Conservation (phyloP, 768 basidiomycete genomes). For the Termitomyces sp. region DNA sequence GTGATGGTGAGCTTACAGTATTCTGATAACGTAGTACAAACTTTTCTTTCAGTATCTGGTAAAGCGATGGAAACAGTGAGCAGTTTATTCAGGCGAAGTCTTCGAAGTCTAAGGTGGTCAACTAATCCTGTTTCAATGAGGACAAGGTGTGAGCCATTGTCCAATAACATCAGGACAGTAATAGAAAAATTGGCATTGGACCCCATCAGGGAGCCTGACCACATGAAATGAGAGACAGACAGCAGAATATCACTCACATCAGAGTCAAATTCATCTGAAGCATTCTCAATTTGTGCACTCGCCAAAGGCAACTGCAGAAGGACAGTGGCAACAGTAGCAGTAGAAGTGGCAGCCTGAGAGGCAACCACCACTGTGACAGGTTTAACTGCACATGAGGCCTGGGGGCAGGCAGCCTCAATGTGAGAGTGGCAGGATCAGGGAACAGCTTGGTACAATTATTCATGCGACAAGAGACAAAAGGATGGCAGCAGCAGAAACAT, state of each 20-base stretch:
- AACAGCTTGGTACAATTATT: constrained; percentile 17
- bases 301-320: no score
- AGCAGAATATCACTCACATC: not conserved
- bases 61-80: constrained; percentile 1
- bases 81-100: not conserved
- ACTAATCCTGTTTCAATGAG: not conserved
- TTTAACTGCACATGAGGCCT: no score
- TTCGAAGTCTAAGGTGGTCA: not conserved
- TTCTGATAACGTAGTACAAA: no score
- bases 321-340: no score
- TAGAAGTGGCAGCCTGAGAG: not conserved
- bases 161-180: not conserved
- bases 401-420: not conserved
- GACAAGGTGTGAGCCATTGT: no score
- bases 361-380: constrained; percentile 10
- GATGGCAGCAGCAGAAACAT: constrained; percentile 21
- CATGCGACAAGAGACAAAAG: constrained; percentile 11
- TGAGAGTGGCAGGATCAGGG: constrained; percentile 6
- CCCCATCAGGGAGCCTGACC: not conserved
- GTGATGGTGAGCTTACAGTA: no score
- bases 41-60: not conserved
- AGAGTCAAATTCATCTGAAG: not conserved
- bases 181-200: not conserved
- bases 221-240: not conserved
- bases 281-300: no score